phyloP scores from a whole-genome alignment of 441 rosid species.

The Eutrema salsugineum region DNA sequence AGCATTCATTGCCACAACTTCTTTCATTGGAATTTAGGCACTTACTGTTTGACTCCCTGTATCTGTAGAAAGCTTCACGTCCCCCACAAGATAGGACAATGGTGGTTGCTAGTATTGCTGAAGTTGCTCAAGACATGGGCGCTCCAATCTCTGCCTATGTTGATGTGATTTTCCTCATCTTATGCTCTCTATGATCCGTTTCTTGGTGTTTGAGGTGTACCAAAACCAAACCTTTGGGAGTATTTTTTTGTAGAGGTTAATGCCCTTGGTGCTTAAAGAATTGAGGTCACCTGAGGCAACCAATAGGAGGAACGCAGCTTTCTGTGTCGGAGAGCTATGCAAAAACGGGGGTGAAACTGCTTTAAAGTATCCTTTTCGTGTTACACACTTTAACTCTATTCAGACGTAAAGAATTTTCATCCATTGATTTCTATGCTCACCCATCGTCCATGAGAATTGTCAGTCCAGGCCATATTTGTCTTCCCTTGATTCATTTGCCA shows the following conservation, averaged over 20 bases:
- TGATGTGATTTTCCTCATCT: constrained; percentile 55
- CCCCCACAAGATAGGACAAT: constrained; percentile 93
- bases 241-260: constrained; percentile 62
- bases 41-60: constrained; percentile 32
- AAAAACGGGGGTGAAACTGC: constrained; percentile 88
- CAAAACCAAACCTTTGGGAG: constrained; percentile 2
- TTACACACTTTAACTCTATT: not conserved
- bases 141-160: constrained; percentile 80
- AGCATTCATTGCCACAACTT: not conserved
- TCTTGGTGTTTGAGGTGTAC: constrained; percentile 28
- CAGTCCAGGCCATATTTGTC: constrained; percentile 9
- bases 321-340: constrained; percentile 95
- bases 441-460: not conserved
- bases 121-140: constrained; percentile 99
- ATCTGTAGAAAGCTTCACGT: constrained; percentile 74
- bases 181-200: not conserved
- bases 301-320: constrained; percentile 98
- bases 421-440: not conserved
- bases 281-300: constrained; percentile 82
- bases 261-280: constrained; percentile 94
- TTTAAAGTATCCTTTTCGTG: constrained; percentile 75
- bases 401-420: not conserved
- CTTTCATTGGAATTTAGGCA: constrained; percentile 6
- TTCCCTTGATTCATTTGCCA: constrained; percentile 48
- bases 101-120: constrained; percentile 99